Evolutionary conservation across 768 basidiomycete species (phyloP).

Genomic region (Kwoniella mangroviensis): DNA sequence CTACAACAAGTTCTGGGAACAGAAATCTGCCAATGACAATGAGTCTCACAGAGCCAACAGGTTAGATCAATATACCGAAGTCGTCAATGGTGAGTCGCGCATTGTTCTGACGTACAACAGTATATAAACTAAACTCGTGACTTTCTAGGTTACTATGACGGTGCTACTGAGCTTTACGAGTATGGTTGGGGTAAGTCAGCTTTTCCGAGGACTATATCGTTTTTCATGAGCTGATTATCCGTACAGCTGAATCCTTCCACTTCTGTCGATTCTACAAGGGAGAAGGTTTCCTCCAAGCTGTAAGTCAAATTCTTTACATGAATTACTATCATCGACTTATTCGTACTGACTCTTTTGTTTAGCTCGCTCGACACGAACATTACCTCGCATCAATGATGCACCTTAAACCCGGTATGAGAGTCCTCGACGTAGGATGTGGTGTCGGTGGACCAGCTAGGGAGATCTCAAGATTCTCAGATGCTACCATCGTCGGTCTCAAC

Average conservation of each 20-base stretch:
- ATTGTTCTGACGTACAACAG: neutral
- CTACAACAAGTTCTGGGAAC: constrained; percentile 91
- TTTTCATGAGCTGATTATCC: constrained; percentile 16
- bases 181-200: constrained; percentile 64
- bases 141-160: constrained; percentile 86
- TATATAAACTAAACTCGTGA: constrained; percentile 1
- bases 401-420: constrained; percentile 86
- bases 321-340: neutral
- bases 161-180: constrained; percentile 92
- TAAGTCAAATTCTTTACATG: constrained; percentile 22
- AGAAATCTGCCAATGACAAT: constrained; percentile 73
- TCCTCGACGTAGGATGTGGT: constrained; percentile 97
- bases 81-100: constrained; percentile 77
- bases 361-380: constrained; percentile 92
- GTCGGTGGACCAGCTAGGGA: constrained; percentile 96
- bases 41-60: constrained; percentile 72
- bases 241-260: constrained; percentile 89
- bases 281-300: constrained; percentile 59
- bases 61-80: constrained; percentile 81
- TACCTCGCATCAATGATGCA: constrained; percentile 88
- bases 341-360: neutral
- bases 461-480: constrained; percentile 89
- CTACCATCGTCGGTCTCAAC: constrained; percentile 81
- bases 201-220: neutral
- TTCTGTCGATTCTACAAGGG: constrained; percentile 97